A percentile compares a stretch with the other conserved stretches of the same genome.
Conservation (phyloP, 202 grass and related monocot species). For the Digitaria exilis region DNA sequence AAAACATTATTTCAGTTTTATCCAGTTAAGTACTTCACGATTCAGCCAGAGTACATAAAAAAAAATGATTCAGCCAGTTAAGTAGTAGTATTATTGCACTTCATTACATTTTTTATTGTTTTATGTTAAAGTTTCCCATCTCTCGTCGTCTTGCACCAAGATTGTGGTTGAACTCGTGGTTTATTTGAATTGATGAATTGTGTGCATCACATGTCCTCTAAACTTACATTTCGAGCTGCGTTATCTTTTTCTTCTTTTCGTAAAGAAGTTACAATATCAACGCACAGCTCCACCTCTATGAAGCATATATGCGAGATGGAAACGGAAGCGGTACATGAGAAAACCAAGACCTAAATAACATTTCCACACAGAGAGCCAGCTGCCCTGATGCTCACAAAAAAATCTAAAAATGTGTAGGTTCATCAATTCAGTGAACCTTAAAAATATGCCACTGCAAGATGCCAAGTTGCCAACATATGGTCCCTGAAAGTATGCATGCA, state of each 20-base stretch:
- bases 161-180: neutral
- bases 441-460: neutral
- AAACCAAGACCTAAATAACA: neutral
- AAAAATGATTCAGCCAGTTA: neutral
- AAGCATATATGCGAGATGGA: neutral
- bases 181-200: neutral
- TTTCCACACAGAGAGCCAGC: neutral
- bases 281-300: no score
- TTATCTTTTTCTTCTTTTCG: neutral
- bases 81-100: no score
- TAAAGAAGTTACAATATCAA: no score
- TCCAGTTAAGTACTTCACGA: neutral
- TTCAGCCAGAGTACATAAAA: no score
- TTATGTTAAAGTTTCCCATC: neutral
- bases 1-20: neutral
- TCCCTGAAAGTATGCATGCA: neutral
- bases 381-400: neutral
- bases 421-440: neutral
- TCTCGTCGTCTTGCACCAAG: neutral
- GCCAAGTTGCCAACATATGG: constrained; percentile 1
- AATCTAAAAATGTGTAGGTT: neutral
- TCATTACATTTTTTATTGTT: neutral
- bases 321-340: neutral
- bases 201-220: neutral
- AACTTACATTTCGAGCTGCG: neutral